Conservation (phyloP, 495 filamentous ascomycete species). For the Aspergillus coremiiformis region DNA sequence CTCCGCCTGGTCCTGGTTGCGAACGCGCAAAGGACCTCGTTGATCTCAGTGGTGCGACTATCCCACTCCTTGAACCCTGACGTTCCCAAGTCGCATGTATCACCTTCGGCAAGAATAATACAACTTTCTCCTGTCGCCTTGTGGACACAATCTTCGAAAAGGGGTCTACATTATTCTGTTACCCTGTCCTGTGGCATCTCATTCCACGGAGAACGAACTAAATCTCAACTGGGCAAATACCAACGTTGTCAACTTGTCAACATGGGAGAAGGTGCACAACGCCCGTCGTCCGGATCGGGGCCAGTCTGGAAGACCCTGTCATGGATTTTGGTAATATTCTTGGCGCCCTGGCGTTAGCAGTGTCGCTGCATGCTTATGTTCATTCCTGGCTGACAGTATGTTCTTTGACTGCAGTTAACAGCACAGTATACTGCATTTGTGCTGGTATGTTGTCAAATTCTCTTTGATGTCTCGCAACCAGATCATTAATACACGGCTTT, state of each 20-base stretch:
- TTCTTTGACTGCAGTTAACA: conserved; percentile 24
- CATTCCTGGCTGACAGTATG: conserved; percentile 15
- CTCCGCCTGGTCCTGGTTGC: neutral
- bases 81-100: conserved; percentile 13
- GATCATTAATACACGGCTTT: conserved; percentile 12
- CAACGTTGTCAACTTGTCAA: conserved; percentile 4
- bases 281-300: conserved; percentile 45
- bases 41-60: neutral
- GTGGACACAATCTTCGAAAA: neutral
- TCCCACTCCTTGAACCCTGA: conserved; percentile 2
- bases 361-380: neutral
- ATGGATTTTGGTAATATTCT: conserved; percentile 59
- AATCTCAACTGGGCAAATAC: neutral
- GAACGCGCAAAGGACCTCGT: neutral
- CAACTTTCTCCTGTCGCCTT: neutral
- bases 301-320: conserved; percentile 71
- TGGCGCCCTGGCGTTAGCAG: neutral
- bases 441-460: conserved; percentile 28
- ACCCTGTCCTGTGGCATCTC: neutral
- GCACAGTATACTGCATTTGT: conserved; percentile 35
- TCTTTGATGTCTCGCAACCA: neutral
- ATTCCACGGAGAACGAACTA: neutral
- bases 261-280: conserved; percentile 35
- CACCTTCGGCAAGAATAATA: conserved; percentile 9
- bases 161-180: neutral